Evolutionary conservation across 371 early-diverging fungal species (phyloP).

Genomic region (Gilbertella persicaria): DNA sequence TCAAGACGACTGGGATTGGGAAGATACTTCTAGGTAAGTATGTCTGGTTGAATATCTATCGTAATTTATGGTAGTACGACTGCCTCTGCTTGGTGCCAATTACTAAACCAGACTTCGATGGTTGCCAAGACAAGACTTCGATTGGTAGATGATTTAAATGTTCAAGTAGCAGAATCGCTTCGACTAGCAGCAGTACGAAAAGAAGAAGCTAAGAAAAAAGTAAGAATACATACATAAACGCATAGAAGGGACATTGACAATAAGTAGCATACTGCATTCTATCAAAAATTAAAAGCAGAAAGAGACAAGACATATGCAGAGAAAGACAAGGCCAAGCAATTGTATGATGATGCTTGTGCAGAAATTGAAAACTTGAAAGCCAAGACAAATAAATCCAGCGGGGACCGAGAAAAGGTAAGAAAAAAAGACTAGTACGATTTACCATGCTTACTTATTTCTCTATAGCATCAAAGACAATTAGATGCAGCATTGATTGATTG

Average conservation of each 20-base stretch:
- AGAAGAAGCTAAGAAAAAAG: conserved; percentile 80
- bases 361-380: conserved; percentile 58
- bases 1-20: conserved; percentile 40
- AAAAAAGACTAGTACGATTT: no score
- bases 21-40: conserved; percentile 35
- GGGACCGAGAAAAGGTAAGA: conserved; percentile 46
- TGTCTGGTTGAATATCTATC: neutral
- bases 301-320: conserved; percentile 67
- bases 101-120: conserved; percentile 62
- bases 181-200: conserved; percentile 58
- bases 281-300: conserved; percentile 63
- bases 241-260: no score
- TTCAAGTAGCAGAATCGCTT: conserved; percentile 56
- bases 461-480: conserved; percentile 52
- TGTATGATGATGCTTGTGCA: conserved; percentile 73
- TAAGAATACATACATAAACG: no score
- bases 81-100: conserved; percentile 48
- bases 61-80: conserved; percentile 19
- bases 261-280: conserved; percentile 75
- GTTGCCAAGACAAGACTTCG: conserved; percentile 58
- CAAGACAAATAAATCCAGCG: conserved; percentile 35
- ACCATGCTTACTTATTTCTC: neutral
- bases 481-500: conserved; percentile 73
- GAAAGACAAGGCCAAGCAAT: conserved; percentile 69
- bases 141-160: conserved; percentile 61